Evolutionary conservation across 306 rosid genomes (phyloP), one percentile per base, ranked within the genome.

Genomic region (Pueraria montana): DNA sequence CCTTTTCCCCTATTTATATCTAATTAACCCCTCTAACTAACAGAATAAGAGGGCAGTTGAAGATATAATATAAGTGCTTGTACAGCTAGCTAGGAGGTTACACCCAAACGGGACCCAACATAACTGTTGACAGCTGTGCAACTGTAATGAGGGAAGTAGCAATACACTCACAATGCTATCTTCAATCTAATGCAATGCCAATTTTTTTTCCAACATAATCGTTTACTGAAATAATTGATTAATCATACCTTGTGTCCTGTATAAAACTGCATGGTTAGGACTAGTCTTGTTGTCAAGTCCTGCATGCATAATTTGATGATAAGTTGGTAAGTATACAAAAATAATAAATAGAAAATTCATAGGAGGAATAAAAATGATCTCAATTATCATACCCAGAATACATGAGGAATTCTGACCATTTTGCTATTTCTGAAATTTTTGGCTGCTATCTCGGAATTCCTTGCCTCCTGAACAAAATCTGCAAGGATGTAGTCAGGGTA

Each of bases 381-480:
- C 59, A 17, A 43, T 50, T 43, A 67, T 74, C 91, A 83, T 93
- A 95, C 98, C 98, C 97, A 93, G 86, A 87, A 95, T 77, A 95
- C 85, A 82, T 21, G 87, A 85, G 98, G 98, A 89, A 93, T 83
- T 86, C 67, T 84, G 91, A 93, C 84, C 77, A 87, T 49, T 82
- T 89, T 87, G 82, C 91, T 91, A 86, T 88, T 87, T 89, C 79
- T 86, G 66, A 95, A 92, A 83, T 82, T 88, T 77, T 76, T 84
- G 65, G 95, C 89, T 70, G 97, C 89, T 86, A 84, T 93, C 94
- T 93, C 97, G 32, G 97, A 89, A 86, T 93, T 95, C 86, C 86
- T 87, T 73, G 94, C 97, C 89, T 95, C 98, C 80, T 93, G 90
- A 74, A 93, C 79, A 83, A 95, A 95, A 78, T 95, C 98, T 95